Evolutionary conservation across 2,329 filamentous ascomycete species (phyloP), one percentile per base, ranked within the genome.

Genomic region (Pestalotiopsis sp.): DNA sequence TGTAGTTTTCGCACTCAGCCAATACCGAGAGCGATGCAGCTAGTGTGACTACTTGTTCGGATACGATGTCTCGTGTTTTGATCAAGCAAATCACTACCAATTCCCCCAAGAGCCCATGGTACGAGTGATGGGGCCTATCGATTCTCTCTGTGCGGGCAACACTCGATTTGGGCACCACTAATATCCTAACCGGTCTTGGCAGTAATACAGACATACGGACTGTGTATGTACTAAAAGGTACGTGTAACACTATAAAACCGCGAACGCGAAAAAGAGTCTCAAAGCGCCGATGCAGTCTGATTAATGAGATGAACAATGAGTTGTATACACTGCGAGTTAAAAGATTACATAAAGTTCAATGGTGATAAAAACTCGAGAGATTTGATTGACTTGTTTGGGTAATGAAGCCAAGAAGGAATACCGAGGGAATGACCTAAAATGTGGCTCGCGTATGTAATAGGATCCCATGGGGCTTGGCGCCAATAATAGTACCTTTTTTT

Each of bases 361-460:
- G 31, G 7, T 36, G 31, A 36, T 9, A 36, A 36, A 36, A 36
- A 36, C 31, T 36, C 31, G 7, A 52, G 45, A 17, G 20, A 52
- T n/a, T 17, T 9, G 14, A 52, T 52, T 52, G 45, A 52, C 45
- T 52, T 9, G 31, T 52, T 52, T n/a, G 14, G 6, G 45, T 0
- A 23, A 23, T 9, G 14, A 12, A 52, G 45, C 31, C 31, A 52
- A 52, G 45, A 52, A 52, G 45, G 45, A 52, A 52, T 7, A n/a
- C 20, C 45, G 17, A 52, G 45, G 17, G 9, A 52, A 52, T 23
- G n/a, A 49, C 41, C 13, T 4, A 49, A 45, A 5, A 11, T 52
- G 45, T 52, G 45, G 45, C 45, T 52, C 27, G 57, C 57, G 57
- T 59, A 62, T 31, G 59, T 62, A 62, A 62, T 62, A 62, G 31